Evolutionary conservation across 2,329 filamentous ascomycete species (phyloP), one percentile per base, ranked within the genome.

Genomic region (Colletotrichum melonis): DNA sequence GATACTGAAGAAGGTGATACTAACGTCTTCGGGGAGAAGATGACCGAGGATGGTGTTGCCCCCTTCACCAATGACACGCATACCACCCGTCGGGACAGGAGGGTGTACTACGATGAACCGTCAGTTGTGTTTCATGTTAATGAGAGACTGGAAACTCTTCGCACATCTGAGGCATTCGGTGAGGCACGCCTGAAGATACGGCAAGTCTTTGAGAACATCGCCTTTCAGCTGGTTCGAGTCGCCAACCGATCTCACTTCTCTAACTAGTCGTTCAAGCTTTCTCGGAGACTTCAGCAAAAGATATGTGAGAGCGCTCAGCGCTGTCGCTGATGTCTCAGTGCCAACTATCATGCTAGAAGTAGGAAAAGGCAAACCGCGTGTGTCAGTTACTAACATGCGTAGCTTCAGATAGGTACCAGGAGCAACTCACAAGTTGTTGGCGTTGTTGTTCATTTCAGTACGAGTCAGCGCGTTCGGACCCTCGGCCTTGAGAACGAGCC

Each of bases 141-240:
- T 14, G 7, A 19, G 9, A 57, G 22, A 22, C 14, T 16, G 26
- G 54, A 26, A 14, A 16, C 4, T 30, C 7, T 19, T 42, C 38
- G 7, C 30, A 76, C 5, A 77, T 78, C 77, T 88, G 85, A 2
- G 86, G 38, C 59, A 63, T 49, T 79, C 19, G 86, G 74, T 55
- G 77, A 80, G 1, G 84, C 85, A n/a, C 79, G 75, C 63, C 86
- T 78, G 65, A 85, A 86, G 77, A 67, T 0, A 86, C 75, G 11
- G 76, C 72, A 56, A 77, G 72, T 26, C 59, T 28, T 28, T 63
- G 3, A 81, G 76, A 5, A 77, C 78, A 1, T 76, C 70, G 24
- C 82, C 74, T 5, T 76, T 79, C 66, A 86, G 85, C 7, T 85
- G 81, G 0, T 80, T 77, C 28, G 81, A 78, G 0, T 59, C 75